Conservation (phyloP, 2,329 filamentous ascomycete species). For the Sarocladiaceae sp. region DNA sequence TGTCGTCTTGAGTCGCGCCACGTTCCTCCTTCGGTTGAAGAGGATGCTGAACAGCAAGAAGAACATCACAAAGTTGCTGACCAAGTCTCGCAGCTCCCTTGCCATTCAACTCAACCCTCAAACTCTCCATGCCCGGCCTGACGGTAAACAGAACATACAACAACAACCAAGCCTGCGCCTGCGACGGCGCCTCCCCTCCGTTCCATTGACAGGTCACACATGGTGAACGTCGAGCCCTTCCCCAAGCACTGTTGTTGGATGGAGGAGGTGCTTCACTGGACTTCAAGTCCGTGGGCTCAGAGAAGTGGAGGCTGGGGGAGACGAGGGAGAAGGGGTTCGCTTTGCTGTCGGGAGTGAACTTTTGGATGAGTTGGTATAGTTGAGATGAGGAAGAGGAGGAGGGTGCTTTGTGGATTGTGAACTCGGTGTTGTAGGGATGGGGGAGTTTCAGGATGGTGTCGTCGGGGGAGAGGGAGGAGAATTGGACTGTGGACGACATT, state of each 20-base stretch:
- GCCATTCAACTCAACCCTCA: slow-evolving; percentile 43
- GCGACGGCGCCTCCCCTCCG: slow-evolving; percentile 32
- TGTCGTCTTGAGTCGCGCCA: slow-evolving; percentile 16
- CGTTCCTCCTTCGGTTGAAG: slow-evolving; percentile 18
- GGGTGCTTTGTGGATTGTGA: slow-evolving; percentile 31
- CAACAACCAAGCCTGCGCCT: slow-evolving; percentile 50
- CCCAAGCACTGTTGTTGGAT: slow-evolving; percentile 54
- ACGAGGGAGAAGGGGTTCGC: slow-evolving; percentile 24
- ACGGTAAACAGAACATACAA: slow-evolving; percentile 49
- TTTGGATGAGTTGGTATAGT: slow-evolving; percentile 32
- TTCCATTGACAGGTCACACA: slow-evolving; percentile 42
- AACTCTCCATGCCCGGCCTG: slow-evolving; percentile 41
- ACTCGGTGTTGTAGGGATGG: slow-evolving; percentile 45
- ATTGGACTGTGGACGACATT: slow-evolving; percentile 16
- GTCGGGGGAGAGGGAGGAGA: slow-evolving; percentile 24
- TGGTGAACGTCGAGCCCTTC: slow-evolving; percentile 49
- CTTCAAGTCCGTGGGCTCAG: slow-evolving; percentile 42
- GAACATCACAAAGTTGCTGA: slow-evolving; percentile 39
- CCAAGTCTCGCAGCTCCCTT: slow-evolving; percentile 27
- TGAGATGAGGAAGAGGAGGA: slow-evolving; percentile 12
- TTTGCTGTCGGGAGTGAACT: slow-evolving; percentile 21
- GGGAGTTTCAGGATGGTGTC: slow-evolving; percentile 44
- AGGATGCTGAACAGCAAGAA: slow-evolving; percentile 47
- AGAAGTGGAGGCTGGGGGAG: slow-evolving; percentile 36
- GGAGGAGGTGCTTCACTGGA: slow-evolving; percentile 43